These are phyloP conservation scores for Pleurotus platypus DNA, from an alignment of 768 basidiomycete genomes.

Conservation along the genomic window DNA sequence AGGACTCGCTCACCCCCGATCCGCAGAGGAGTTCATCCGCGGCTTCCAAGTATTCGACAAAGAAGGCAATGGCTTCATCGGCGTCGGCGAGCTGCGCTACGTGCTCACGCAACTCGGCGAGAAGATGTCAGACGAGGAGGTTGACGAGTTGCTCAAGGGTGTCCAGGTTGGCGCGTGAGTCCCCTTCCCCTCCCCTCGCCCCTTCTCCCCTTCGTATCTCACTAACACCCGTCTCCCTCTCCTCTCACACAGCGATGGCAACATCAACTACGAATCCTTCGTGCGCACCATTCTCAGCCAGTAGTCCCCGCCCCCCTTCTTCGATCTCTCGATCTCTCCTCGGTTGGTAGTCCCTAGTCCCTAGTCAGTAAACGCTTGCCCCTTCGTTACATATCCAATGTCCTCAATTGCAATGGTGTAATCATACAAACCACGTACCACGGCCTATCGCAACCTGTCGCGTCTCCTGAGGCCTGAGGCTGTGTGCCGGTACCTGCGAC, in stretches of 20 bases:
- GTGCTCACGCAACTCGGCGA: slow-evolving; percentile 95
- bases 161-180: slow-evolving; percentile 87
- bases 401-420: not conserved
- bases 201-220: not conserved
- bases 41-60: slow-evolving; percentile 97
- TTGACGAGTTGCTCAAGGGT: slow-evolving; percentile 95
- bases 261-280: slow-evolving; percentile 96
- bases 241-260: slow-evolving; percentile 70
- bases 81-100: slow-evolving; percentile 88
- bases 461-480: no score
- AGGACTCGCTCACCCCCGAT: not conserved
- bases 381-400: not conserved
- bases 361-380: not conserved
- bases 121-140: slow-evolving; percentile 97
- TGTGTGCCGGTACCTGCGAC: no score
- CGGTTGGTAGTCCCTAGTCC: not conserved
- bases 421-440: not conserved
- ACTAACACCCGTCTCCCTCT: slow-evolving; percentile 7
- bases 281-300: slow-evolving; percentile 92
- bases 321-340: not conserved
- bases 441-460: no score
- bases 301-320: slow-evolving; percentile 29
- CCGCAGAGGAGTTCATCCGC: slow-evolving; percentile 93
- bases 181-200: not conserved
- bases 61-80: slow-evolving; percentile 44